Base-by-base conservation (phyloP, 768 basidiomycete genomes). In the Hortiboletus flavorubellus region DNA sequence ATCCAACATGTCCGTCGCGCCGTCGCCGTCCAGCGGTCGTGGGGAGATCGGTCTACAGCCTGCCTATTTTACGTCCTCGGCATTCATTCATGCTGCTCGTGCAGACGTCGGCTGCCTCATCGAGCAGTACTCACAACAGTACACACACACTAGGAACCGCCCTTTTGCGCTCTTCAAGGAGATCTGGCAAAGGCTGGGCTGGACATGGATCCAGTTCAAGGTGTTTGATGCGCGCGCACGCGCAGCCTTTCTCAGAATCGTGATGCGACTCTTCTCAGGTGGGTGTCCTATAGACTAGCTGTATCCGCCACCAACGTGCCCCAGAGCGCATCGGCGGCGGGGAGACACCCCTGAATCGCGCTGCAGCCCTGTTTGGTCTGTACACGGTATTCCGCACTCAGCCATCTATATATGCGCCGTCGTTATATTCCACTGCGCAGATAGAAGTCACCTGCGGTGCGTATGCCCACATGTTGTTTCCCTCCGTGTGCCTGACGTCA, bases 181-280 rank as follows among this genome's bases (percentile, higher is more conserved):
- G 1, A 63, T 89, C 18, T 93, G 91, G 91, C 68, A 65, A 11
- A 71, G 73, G 6, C 77, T 80, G 56, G 86, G 87, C 21, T 93
- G 91, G 91, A 72, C 76, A 33, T 89, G 83, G 81, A 69, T 90
- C 42, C 89, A 91, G 64, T 80, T 93, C 73, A 85, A 80, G 66
- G 82, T 86, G 4, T 81, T 87, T 54, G 89, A 93, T 62, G 71
- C 76, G 41, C 78, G 86, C 46, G 75, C 86, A 21, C 80, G 91
- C 37, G 81, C 86, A 44, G 67, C 74, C 0, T 89, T 90, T 68
- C 69, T 92, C 30, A 75, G 74, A 34, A 76, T 82, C 10, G 80
- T 82, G 2, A 71, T 79, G 50, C 75, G 90, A 44, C 70, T 90
- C 18, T 88, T 93, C 65, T 71, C 84, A 39, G 89, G 91, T 89